A percentile compares a stretch with the other conserved stretches of the same genome.
These are phyloP conservation scores for Malassezia yamatoensis DNA, from an alignment of 1,284 basidiomycete genomes.

Conservation along the genomic window DNA sequence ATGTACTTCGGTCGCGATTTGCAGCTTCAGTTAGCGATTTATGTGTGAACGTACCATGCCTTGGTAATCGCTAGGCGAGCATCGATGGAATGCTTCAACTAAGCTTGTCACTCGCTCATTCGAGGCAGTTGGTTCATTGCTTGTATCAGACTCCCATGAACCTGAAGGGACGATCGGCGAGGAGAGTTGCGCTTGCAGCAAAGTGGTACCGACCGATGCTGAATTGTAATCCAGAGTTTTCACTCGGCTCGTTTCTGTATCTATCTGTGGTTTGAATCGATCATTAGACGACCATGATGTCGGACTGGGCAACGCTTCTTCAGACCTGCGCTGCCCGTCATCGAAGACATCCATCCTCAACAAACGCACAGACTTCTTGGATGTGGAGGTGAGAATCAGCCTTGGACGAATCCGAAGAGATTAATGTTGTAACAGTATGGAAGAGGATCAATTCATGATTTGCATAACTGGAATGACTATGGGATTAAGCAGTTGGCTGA, in stretches of 20 bases:
- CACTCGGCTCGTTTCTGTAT: too few species aligned
- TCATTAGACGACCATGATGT: too few species aligned
- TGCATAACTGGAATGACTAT: too few species aligned
- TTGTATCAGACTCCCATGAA: background rate
- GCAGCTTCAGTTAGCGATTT: conserved; percentile 17
- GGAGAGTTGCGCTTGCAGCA: conserved; percentile 1
- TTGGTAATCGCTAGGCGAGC: background rate
- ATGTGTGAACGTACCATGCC: background rate
- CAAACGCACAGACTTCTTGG: background rate
- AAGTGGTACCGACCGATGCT: too few species aligned
- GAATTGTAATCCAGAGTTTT: too few species aligned
- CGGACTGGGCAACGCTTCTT: too few species aligned
- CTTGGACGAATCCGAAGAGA: background rate
- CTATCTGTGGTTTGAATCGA: too few species aligned
- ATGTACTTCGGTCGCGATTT: conserved; percentile 28
- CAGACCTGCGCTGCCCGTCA: background rate
- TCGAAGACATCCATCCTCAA: background rate
- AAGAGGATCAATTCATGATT: too few species aligned
- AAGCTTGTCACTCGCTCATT: background rate
- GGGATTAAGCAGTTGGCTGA: background rate
- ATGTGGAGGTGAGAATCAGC: background rate
- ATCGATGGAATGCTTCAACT: background rate
- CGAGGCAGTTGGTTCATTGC: background rate
- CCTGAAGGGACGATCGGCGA: background rate
- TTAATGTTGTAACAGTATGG: too few species aligned